A percentile compares a stretch with the other conserved stretches of the same genome.
Evolutionary conservation across 2,329 filamentous ascomycete genomes (phyloP).

Genomic region (Fusarium nygamai): DNA sequence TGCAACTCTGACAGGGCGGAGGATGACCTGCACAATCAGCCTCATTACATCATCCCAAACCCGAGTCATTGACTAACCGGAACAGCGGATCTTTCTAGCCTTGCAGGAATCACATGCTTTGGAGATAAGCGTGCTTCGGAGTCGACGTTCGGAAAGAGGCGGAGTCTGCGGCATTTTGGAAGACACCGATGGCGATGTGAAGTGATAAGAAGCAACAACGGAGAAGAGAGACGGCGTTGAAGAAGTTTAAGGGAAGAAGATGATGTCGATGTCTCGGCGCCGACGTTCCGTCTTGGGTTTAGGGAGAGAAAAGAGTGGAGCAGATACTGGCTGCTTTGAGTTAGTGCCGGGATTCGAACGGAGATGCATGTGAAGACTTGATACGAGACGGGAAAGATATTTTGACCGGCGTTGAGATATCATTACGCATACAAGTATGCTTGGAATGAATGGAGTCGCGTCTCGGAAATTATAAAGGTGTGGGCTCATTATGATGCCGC

Average conservation of each 20-base stretch:
- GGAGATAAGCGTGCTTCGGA: conserved; percentile 25
- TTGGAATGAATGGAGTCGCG: rapidly evolving
- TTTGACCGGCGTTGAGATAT: not conserved
- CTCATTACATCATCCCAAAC: not conserved
- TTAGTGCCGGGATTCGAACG: not conserved
- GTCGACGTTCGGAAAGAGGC: not conserved
- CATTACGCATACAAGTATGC: rapidly evolving
- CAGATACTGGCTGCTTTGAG: rapidly evolving
- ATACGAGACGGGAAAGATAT: rapidly evolving
- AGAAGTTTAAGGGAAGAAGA: not conserved
- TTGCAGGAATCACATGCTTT: conserved; percentile 40
- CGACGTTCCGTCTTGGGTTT: conserved; percentile 26
- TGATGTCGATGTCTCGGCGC: conserved; percentile 9
- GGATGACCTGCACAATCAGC: conserved; percentile 25
- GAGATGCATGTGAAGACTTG: not conserved
- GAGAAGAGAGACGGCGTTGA: not conserved
- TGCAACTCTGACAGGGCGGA: conserved; percentile 31
- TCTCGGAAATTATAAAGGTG: not conserved
- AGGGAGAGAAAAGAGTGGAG: not conserved
- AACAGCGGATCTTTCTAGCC: conserved; percentile 35
- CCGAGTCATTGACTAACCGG: conserved; percentile 8
- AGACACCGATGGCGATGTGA: not conserved
- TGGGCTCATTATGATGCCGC: not conserved
- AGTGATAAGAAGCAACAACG: not conserved
- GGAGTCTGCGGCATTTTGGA: conserved; percentile 3